Evolutionary conservation across 495 filamentous ascomycete genomes (phyloP).

Genomic region (Penicillium pulvis): DNA sequence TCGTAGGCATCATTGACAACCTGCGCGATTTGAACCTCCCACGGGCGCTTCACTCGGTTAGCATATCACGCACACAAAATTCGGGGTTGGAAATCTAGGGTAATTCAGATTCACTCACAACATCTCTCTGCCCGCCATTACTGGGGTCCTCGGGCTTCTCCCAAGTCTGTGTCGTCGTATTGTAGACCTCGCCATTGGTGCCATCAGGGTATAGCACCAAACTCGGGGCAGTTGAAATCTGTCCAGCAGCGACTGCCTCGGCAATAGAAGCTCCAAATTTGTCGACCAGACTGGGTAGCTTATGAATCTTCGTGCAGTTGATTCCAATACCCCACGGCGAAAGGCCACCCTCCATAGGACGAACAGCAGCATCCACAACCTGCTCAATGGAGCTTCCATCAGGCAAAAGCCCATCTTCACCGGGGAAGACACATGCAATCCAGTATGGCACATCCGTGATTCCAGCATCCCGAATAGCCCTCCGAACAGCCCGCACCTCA

Average conservation of each 20-base stretch:
- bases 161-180: conserved; percentile 62
- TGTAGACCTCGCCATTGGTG: conserved; percentile 65
- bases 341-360: conserved; percentile 18
- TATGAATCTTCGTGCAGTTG: conserved; percentile 65
- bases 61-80: conserved; percentile 6
- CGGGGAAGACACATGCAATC: conserved; percentile 64
- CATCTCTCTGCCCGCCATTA: conserved; percentile 15
- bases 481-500: conserved; percentile 61
- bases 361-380: conserved; percentile 35
- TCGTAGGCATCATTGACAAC: conserved; percentile 41
- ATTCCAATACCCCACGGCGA: conserved; percentile 64
- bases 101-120: conserved; percentile 18
- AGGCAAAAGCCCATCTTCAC: conserved; percentile 50
- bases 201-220: conserved; percentile 71
- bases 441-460: conserved; percentile 45
- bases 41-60: conserved; percentile 36
- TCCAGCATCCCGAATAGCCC: conserved; percentile 37
- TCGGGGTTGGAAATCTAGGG: background rate
- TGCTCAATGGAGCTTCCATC: conserved; percentile 33
- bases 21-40: conserved; percentile 49
- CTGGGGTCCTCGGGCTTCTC: conserved; percentile 31
- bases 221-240: conserved; percentile 40
- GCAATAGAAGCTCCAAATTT: conserved; percentile 46
- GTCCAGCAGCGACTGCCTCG: conserved; percentile 23
- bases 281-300: conserved; percentile 49